Percentiles rank a stretch among this genome's conserved stretches.
Conservation (phyloP, 441 rosid species). For the Syzygium malaccense region DNA sequence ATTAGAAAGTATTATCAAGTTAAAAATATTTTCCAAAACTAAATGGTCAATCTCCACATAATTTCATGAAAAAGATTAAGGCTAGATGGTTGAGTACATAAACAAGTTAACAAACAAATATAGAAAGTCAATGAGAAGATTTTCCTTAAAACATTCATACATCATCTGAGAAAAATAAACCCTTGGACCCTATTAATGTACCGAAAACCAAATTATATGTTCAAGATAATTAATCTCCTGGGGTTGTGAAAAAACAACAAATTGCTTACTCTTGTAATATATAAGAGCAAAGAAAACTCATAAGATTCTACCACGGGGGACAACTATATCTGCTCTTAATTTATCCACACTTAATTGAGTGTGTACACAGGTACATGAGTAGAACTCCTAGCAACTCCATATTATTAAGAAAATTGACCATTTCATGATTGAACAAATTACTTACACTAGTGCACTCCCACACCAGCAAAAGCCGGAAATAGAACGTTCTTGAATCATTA, state of each 20-base stretch:
- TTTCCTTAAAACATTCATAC: not conserved
- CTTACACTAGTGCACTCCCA: not conserved
- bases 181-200: not conserved
- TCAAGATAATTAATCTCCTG: not conserved
- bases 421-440: not conserved
- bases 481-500: not conserved
- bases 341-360: not conserved
- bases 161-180: not conserved
- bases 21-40: no score
- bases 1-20: not conserved
- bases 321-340: not conserved
- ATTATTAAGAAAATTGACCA: not conserved
- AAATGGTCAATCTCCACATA: no score
- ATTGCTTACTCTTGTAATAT: not conserved
- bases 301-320: not conserved
- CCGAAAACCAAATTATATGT: not conserved
- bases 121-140: not conserved
- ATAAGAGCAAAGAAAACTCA: not conserved
- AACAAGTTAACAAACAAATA: not conserved
- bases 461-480: not conserved
- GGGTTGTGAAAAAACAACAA: not conserved
- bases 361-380: not conserved
- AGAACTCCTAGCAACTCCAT: not conserved
- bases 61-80: not conserved
- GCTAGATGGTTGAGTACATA: not conserved